Evolutionary conservation across 164 flowering plant genomes (phyloP).

Genomic region (Liriodendron chinense): DNA sequence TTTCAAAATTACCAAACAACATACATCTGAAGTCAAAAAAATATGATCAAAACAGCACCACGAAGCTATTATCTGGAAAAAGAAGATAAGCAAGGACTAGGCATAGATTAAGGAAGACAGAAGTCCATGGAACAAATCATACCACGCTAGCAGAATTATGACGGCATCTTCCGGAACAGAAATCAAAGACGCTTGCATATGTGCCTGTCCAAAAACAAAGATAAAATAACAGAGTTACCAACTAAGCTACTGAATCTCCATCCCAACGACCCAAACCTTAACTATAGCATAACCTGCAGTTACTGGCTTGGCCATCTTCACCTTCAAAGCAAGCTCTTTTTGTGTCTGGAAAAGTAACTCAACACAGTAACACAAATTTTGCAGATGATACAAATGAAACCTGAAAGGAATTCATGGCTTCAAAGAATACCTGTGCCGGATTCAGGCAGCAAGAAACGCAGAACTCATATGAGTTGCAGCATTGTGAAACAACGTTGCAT

Average conservation of each 20-base stretch:
- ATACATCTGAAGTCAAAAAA: background rate
- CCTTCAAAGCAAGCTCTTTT: conserved; percentile 51
- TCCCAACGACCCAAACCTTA: background rate
- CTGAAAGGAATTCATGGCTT: background rate
- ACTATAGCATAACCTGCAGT: conserved; percentile 60
- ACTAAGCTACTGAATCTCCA: background rate
- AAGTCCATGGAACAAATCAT: conserved; percentile 19
- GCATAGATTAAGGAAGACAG: background rate
- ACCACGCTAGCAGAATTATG: conserved; percentile 98
- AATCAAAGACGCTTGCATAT: conserved; percentile 78
- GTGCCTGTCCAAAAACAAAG: conserved; percentile 50
- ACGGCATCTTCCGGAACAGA: conserved; percentile 92
- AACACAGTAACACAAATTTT: background rate
- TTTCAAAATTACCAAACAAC: no score
- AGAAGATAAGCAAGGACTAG: background rate
- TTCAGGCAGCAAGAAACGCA: conserved; percentile 94
- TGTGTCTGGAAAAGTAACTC: conserved; percentile 46
- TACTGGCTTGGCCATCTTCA: conserved; percentile 76
- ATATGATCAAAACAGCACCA: background rate
- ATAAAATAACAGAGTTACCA: background rate
- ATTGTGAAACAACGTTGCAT: conserved; percentile 77
- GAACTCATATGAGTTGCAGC: conserved; percentile 88
- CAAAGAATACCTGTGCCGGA: conserved; percentile 54
- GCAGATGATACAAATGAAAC: background rate
- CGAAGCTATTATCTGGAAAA: background rate